A percentile compares a stretch with the other conserved stretches of the same genome.
These are phyloP conservation scores for Fusarium agapanthi DNA, from an alignment of 2,329 filamentous ascomycete genomes.

Conservation along the genomic window DNA sequence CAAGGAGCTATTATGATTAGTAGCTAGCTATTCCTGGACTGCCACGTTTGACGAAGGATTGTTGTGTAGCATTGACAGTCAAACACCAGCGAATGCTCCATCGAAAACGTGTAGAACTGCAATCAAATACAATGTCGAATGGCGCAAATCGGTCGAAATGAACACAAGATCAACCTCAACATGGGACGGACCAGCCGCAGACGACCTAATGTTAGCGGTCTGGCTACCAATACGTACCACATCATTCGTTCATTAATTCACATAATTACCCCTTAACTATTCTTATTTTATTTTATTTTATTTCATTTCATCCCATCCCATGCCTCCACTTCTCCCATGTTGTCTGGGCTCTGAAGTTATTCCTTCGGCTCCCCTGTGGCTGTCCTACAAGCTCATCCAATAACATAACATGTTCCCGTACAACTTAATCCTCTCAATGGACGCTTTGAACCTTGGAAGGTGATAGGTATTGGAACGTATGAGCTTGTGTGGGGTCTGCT, in stretches of 20 bases:
- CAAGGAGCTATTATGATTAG: slow-evolving; percentile 1
- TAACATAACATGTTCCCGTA: slow-evolving; percentile 9
- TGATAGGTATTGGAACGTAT: slow-evolving; percentile 9
- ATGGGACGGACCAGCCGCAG: slow-evolving; percentile 22
- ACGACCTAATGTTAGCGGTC: not conserved
- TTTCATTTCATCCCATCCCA: not conserved
- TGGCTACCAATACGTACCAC: slow-evolving; percentile 7
- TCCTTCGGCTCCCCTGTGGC: not conserved
- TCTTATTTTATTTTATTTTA: not conserved
- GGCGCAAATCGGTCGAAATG: slow-evolving; percentile 10
- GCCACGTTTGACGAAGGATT: slow-evolving; percentile 16
- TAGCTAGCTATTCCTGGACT: not conserved
- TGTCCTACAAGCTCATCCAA: not conserved
- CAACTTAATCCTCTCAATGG: slow-evolving; percentile 13
- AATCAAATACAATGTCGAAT: not conserved
- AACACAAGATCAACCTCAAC: slow-evolving; percentile 20
- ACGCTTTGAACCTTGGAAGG: slow-evolving; percentile 5
- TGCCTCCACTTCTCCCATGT: not conserved
- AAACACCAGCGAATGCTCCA: not conserved
- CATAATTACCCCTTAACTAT: slow-evolving; percentile 6
- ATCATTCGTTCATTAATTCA: not conserved
- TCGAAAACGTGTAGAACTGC: not conserved
- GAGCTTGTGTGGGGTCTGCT: slow-evolving; percentile 33
- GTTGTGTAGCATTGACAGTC: not conserved
- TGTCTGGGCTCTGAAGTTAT: slow-evolving; percentile 3